A percentile compares a stretch with the other conserved stretches of the same genome.
phyloP scores from a whole-genome alignment of 2,329 filamentous ascomycete species.

The Paradendryphiella salina region DNA sequence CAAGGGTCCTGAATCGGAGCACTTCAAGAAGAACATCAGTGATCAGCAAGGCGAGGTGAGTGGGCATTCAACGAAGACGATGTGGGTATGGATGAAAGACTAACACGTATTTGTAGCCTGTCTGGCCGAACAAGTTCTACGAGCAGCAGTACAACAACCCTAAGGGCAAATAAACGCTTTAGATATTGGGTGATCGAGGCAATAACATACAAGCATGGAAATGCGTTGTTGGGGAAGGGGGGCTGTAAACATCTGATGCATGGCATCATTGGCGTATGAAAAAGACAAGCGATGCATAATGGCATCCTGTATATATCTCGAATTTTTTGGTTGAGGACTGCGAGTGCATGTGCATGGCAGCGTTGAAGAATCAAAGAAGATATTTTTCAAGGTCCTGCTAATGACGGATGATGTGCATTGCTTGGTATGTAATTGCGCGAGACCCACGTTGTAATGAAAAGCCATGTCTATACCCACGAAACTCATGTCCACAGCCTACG shows the following conservation, averaged over 20 bases:
- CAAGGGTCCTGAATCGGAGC: conserved; percentile 35
- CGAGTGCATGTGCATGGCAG: neutral
- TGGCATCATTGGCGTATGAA: conserved; percentile 13
- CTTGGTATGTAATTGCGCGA: neutral
- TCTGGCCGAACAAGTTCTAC: conserved; percentile 40
- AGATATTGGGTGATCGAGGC: neutral
- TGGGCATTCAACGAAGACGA: neutral
- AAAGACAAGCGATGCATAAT: conserved; percentile 2
- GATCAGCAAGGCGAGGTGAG: conserved; percentile 34
- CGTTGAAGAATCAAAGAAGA: neutral
- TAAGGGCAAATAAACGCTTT: conserved; percentile 39
- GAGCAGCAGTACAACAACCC: conserved; percentile 38
- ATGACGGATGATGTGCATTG: neutral
- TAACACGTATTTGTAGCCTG: conserved; percentile 15
- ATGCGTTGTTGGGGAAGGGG: neutral
- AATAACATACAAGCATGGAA: conserved; percentile 5
- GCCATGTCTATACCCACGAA: neutral
- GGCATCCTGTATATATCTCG: neutral
- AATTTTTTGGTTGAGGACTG: neutral
- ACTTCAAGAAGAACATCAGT: conserved; percentile 33
- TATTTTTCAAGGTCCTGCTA: neutral
- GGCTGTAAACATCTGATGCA: neutral
- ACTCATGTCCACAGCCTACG: neutral
- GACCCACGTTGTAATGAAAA: neutral
- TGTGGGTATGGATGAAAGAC: conserved; percentile 1